Percentiles rank a stretch among this genome's conserved stretches.
phyloP scores from a whole-genome alignment of 2,329 filamentous ascomycete genomes.

The Aspergillus pseudoterreus region DNA sequence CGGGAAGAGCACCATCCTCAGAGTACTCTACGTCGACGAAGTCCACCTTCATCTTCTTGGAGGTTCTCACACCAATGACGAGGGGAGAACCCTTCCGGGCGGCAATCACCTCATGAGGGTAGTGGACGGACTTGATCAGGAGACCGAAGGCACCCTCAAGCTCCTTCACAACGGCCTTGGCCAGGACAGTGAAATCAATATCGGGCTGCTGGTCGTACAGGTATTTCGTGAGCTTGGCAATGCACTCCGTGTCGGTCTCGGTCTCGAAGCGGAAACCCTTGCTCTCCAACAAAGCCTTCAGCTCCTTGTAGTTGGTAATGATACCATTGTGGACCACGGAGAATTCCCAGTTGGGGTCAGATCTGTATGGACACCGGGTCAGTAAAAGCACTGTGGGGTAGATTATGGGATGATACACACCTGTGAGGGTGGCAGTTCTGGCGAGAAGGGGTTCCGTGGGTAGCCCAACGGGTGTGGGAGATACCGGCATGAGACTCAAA shows the following conservation, averaged over 20 bases:
- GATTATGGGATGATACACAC: constrained; percentile 51
- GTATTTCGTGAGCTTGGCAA: constrained; percentile 98
- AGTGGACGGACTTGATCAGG: constrained; percentile 97
- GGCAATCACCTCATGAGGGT: constrained; percentile 94
- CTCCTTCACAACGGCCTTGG: constrained; percentile 97
- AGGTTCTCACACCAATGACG: constrained; percentile 93
- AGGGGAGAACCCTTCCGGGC: constrained; percentile 97
- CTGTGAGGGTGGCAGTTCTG: constrained; percentile 97
- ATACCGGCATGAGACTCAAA: constrained; percentile 99
- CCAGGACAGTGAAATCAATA: constrained; percentile 92
- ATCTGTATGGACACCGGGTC: constrained; percentile 51
- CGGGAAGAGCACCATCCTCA: constrained; percentile 81
- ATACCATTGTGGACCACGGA: constrained; percentile 98
- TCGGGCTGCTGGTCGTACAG: constrained; percentile 90
- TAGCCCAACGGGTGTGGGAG: constrained; percentile 98
- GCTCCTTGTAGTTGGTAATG: constrained; percentile 99
- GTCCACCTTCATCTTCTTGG: constrained; percentile 99
- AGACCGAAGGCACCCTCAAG: constrained; percentile 97
- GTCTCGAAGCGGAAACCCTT: constrained; percentile 99
- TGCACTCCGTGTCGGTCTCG: constrained; percentile 98
- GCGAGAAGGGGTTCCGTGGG: constrained; percentile 89
- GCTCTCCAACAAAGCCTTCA: constrained; percentile 84
- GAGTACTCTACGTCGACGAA: constrained; percentile 98
- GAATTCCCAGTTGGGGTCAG: constrained; percentile 94
- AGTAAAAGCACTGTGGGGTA: not conserved